Conservation (phyloP, 441 rosid species). For the Gossypium gossypioides region DNA sequence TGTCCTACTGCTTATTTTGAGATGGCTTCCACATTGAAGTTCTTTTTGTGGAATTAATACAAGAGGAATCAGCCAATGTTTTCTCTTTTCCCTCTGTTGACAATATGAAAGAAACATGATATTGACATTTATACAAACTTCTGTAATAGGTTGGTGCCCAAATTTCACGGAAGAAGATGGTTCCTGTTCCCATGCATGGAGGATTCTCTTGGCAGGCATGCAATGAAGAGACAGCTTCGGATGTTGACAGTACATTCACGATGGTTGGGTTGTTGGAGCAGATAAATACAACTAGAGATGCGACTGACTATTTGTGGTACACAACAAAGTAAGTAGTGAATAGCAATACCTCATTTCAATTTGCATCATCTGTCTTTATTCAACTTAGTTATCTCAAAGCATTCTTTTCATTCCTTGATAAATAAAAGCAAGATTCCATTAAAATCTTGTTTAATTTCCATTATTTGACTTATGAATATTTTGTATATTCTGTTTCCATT, state of each 20-base stretch:
- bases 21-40: neutral
- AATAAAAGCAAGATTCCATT: neutral
- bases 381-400: neutral
- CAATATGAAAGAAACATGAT: neutral
- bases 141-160: conserved; percentile 68
- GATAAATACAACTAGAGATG: conserved; percentile 83
- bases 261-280: conserved; percentile 81
- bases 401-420: neutral
- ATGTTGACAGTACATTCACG: conserved; percentile 55
- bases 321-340: conserved; percentile 70
- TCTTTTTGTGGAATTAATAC: neutral
- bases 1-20: neutral
- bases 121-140: conserved; percentile 14
- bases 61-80: neutral
- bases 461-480: neutral
- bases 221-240: conserved; percentile 59
- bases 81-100: neutral
- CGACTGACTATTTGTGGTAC: conserved; percentile 89
- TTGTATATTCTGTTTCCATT: conserved; percentile 9
- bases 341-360: neutral
- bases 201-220: conserved; percentile 84
- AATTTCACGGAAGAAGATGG: conserved; percentile 74
- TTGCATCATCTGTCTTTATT: neutral
- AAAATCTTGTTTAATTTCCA: neutral
- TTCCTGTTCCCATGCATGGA: conserved; percentile 61